Base-by-base conservation (phyloP, 352 stramenopile genomes). In the Phytophthora pini region DNA sequence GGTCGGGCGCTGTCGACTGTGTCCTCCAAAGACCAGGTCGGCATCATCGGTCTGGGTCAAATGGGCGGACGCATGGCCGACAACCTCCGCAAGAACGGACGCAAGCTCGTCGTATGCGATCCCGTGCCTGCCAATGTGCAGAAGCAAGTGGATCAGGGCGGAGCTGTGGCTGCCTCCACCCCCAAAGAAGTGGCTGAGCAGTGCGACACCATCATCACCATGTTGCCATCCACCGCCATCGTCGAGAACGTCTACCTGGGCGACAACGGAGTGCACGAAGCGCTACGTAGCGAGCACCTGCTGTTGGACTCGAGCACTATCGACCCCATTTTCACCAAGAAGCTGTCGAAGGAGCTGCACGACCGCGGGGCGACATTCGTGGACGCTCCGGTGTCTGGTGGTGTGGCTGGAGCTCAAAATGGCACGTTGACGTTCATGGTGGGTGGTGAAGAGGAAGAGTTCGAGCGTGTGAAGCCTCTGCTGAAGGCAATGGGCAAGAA, bases 351-450 rank as follows among this genome's bases (percentile, higher is more conserved):
- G n/a, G 61, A 88, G 40, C 65, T 92, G 26, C 80, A 93, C 65
- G 56, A 64, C 38, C 62, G 53, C 22, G 79, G 83, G 5, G 87
- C 77, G 27, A 76, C 63, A 7, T 93, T 99, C 63, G 83, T 99
- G 8, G 97, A 99, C 75, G 97, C 97, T 13, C 97, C 97, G 1
- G 97, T 99, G 38, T 99, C 93, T 54, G 97, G 97, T 29, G 97
- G 96, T n/a, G 96, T 99, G 13, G 90, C 91, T 12, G 97, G 96
- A n/a, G 97, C 97, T 5, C 83, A 96, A 70, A 95, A 97, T 61
- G 96, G 80, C 26, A 99, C 95, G 40, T 79, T 99, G 13, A 99
- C 97, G n/a, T 99, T 99, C 80, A 99, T 99, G 92, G 92, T 98
- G 36, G 95, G 96, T 43, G 91, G 89, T 49, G 70, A 79, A 38